Base-by-base conservation (phyloP, 164 flowering plant genomes). In the Stephania japonica region DNA sequence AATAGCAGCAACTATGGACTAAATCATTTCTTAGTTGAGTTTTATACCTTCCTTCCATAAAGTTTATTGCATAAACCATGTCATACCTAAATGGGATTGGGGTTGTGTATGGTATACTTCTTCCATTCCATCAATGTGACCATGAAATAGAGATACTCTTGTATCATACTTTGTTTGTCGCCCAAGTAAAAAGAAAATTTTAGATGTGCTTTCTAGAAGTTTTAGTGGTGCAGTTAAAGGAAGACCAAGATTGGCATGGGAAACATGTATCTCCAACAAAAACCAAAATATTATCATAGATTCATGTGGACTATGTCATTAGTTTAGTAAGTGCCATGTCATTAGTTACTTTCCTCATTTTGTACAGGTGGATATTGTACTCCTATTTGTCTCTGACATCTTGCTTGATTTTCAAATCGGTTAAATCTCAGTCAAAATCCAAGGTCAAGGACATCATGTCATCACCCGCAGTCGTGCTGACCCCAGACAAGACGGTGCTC, bases 371-470 rank as follows among this genome's bases (percentile, higher is more conserved):
- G 53, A 47, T 50, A 11, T 19, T n/a, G n/a, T n/a, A n/a, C 1
- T 49, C 6, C 26, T 64, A 24, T 13, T 38, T 64, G 13, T 64
- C 12, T 64, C 67, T 10, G 12, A 7, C 10, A 24, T 38, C 18
- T 25, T 11, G 26, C 12, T 32, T 59, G 6, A 56, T 42, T 68
- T 32, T 32, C 38, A 32, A 32, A 32, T 32, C 38, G 38, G 38
- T 6, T 27, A 21, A n/a, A 32, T 6, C 75, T 78, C 79, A 81
- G 81, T 24, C 75, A 27, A 70, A 75, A 47, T 78, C 81, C 7
- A 81, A 73, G 77, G 83, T 81, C 71, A 59, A 70, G 26, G 81
- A 81, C 64, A 66, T 81, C 67, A 78, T 81, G 81, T 78, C 80
- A 67, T 75, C 73, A 27, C 79, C 83, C 59, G 73, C 81, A 23